Evolutionary conservation across 805 yeast genomes (phyloP), one percentile per base, ranked within the genome.

Genomic region (Schizosaccharomyces pombe): DNA sequence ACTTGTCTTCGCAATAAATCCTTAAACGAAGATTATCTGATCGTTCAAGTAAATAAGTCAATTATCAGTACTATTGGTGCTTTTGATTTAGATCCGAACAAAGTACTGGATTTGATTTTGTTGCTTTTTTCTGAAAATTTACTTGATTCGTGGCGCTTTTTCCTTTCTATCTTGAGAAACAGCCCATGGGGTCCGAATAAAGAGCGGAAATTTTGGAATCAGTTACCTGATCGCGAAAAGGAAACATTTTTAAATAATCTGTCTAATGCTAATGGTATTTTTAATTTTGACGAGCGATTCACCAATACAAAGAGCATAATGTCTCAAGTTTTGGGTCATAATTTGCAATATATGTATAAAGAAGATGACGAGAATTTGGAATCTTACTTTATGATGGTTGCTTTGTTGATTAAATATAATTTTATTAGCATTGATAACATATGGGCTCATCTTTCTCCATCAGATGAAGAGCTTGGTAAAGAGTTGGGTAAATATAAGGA

Each of bases 121-220:
- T 77, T 76, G 52, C 61, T 82, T 1, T 73, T 74, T 52, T 61
- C 75, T 2, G 67, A 68, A 54, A 68, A 70, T 52, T 57, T 79
- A 4, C 69, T 72, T 4, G 57, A 59, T 5, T 68, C 75, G 49
- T 70, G 72, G 57, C 61, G 65, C 4, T 75, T 79, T 55, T 67
- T 76, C 28, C 39, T 84, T 0, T 61, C 64, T 1, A 66, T 83
- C 26, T 66, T 84, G 53, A 71, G 69, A 56, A 62, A 62, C 2
- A 74, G 89, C 0, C 71, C 70, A 31, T 83, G 83, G 79, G 82
- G 91, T 91, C 84, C 85, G 0, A 24, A 16, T 12, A 43, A 22
- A 19, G 30, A 19, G 14, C 19, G 14, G 14, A 22, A 22, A 24
- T 26, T 49, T 19, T 49, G 31, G 31, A 24, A 24, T 11, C 24